Base-by-base conservation (phyloP, 1,284 basidiomycete genomes). In the Ganoderma sinense region DNA sequence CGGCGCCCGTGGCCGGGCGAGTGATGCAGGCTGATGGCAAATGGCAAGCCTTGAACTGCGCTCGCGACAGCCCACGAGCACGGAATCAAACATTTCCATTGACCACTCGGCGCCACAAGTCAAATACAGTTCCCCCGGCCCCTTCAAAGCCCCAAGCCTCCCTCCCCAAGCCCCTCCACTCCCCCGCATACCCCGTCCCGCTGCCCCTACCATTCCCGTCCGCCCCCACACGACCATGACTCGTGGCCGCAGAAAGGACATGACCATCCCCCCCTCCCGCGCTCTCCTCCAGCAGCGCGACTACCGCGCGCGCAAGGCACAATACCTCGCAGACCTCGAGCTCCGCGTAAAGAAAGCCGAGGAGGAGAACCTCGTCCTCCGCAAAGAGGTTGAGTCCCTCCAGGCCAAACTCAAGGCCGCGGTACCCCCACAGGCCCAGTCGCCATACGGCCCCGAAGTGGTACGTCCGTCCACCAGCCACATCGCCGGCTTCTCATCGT, bases 191-290 rank as follows among this genome's bases (percentile, higher is more conserved):
- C 62, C 31, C 36, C 53, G 13, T 39, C 62, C 53, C 43, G 33
- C 60, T 40, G 14, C 60, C 16, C 41, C 59, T 48, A 36, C 45
- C 43, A 10, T 14, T 20, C 31, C 48, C 51, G 4, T 31, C 48
- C 51, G 58, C 59, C 56, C 10, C 61, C 40, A 53, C 31, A 36
- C 13, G 33, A 64, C 65, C 59, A 91, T 91, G 89, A 86, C 88
- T 67, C 83, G 89, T 79, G 89, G 89, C 59, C 85, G 89, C 73
- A 87, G 89, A 80, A 90, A 89, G 79, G 89, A 91, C 79, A 80
- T 85, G 60, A 87, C 71, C 84, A 87, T 78, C 81, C 88, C 73
- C 77, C 88, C 55, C 64, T 81, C 81, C 31, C 78, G 81, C 62
- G 75, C 81, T 26, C 77, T 83, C 63, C 82, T 88, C 65, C 85